phyloP scores from a whole-genome alignment of 2,329 filamentous ascomycete genomes.

The Apiospora pterosperma region DNA sequence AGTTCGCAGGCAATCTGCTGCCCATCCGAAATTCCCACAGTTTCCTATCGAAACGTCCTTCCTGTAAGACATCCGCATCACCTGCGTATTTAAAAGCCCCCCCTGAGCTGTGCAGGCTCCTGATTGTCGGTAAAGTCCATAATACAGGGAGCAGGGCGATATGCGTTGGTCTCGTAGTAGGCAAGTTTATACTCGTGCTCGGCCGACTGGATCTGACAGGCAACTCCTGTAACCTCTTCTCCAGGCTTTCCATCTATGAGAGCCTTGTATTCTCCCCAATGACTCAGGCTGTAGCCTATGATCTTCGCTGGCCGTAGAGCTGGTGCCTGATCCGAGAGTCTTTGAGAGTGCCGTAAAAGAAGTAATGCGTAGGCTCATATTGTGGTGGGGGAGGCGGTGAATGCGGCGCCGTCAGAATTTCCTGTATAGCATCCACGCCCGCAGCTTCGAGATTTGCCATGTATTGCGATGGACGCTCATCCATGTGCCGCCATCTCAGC shows the following conservation, averaged over 20 bases:
- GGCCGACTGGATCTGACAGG: conserved; percentile 12
- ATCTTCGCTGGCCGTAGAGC: conserved; percentile 24
- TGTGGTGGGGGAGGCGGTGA: neutral
- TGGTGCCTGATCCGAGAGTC: conserved; percentile 18
- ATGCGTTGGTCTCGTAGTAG: conserved; percentile 18
- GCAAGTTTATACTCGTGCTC: conserved; percentile 15
- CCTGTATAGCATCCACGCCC: neutral
- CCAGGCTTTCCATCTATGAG: conserved; percentile 9
- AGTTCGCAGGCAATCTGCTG: conserved; percentile 9
- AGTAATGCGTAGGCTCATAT: conserved; percentile 30
- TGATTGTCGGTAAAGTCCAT: conserved; percentile 13
- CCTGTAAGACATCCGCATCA: conserved; percentile 18
- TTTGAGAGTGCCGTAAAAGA: conserved; percentile 38
- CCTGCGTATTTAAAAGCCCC: conserved; percentile 25
- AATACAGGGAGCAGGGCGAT: conserved; percentile 9
- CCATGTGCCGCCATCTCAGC: neutral
- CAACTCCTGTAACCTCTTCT: conserved; percentile 12
- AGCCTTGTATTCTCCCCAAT: conserved; percentile 14
- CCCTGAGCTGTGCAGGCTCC: conserved; percentile 12
- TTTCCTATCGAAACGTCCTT: conserved; percentile 19
- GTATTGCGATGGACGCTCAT: neutral
- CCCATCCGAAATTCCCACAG: conserved; percentile 21
- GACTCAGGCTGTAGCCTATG: conserved; percentile 14
- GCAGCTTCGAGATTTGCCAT: neutral
- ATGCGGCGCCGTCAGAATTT: neutral